Evolutionary conservation across 495 filamentous ascomycete species (phyloP).

Genomic region (Tetracladium setigerum): DNA sequence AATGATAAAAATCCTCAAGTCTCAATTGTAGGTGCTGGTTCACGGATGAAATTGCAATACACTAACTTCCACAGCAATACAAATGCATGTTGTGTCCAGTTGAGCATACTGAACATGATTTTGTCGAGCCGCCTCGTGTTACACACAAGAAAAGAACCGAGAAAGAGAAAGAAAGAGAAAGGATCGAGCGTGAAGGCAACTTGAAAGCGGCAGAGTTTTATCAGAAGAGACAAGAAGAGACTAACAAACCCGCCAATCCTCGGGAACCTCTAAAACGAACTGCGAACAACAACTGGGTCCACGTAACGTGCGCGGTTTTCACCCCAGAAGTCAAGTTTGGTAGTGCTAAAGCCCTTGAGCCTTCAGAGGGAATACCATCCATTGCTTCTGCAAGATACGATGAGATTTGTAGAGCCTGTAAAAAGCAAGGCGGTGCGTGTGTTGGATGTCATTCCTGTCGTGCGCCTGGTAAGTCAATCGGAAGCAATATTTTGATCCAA

Average conservation of each 20-base stretch:
- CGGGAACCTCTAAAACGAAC: conserved; percentile 91
- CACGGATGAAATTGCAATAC: conserved; percentile 4
- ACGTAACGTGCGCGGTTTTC: conserved; percentile 87
- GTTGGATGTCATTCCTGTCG: conserved; percentile 77
- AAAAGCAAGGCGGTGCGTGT: conserved; percentile 61
- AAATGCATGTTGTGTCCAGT: conserved; percentile 89
- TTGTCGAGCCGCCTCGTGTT: conserved; percentile 76
- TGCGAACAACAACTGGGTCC: conserved; percentile 95
- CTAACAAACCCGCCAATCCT: conserved; percentile 72
- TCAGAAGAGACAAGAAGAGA: conserved; percentile 70
- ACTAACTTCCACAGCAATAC: conserved; percentile 53
- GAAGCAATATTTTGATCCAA: conserved; percentile 18
- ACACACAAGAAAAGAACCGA: conserved; percentile 91
- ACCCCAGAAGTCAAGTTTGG: conserved; percentile 88
- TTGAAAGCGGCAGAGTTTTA: conserved; percentile 68
- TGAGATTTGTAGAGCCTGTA: conserved; percentile 81
- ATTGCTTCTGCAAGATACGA: conserved; percentile 63
- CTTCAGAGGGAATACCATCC: conserved; percentile 78
- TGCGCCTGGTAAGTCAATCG: conserved; percentile 31
- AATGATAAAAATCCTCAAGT: conserved; percentile 86
- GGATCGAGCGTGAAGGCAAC: conserved; percentile 72
- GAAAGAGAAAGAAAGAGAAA: conserved; percentile 82
- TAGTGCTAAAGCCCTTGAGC: conserved; percentile 68
- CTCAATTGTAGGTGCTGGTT: conserved; percentile 58
- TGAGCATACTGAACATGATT: conserved; percentile 64